Evolutionary conservation across 768 basidiomycete species (phyloP), one percentile per base, ranked within the genome.

Genomic region (Boletus coccyginus): DNA sequence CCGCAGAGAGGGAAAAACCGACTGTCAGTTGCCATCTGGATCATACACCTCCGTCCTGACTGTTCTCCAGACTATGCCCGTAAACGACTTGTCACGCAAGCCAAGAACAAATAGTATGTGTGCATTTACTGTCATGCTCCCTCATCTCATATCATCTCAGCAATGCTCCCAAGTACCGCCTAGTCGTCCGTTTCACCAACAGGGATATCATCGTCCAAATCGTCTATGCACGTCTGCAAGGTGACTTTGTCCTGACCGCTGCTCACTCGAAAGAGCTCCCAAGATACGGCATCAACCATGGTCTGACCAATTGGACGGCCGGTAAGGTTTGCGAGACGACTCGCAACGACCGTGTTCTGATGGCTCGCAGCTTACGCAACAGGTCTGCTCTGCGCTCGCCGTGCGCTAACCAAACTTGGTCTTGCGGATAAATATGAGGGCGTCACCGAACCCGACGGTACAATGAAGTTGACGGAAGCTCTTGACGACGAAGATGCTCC

Each of bases 121-220:
- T 55, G 17, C 40, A 21, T 35, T 51, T 21, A 41, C 29, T 24
- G 19, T 43, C 19, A 11, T 32, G 19, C 10, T 42, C 2, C 29
- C 53, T 45, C 24, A 6, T 42, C 63, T 73, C 45, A 60, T 52
- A 1, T 2, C 5, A 27, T 36, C 32, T 5, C 41, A 91, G 89
- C 80, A 96, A 96, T 67, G 92, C 94, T 39, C 94, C 95, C 53
- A 97, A 98, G 79, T 97, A 97, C 78, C 94, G 95, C 65, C 87
- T 98, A 49, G 97, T 98, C 60, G 97, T 99, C 72, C 93, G 97
- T 66, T 94, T 98, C 86, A 96, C 95, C 66, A 98, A 99, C 86
- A 90, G 83, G 78, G 86, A 97, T 69, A 85, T 98, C 75, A 93
- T 97, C 73, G 87, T 88, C 66, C 94, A 96, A 75, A 88, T 99